Evolutionary conservation across 345 rosid species (phyloP), one percentile per base, ranked within the genome.

Genomic region (Gossypium australe): DNA sequence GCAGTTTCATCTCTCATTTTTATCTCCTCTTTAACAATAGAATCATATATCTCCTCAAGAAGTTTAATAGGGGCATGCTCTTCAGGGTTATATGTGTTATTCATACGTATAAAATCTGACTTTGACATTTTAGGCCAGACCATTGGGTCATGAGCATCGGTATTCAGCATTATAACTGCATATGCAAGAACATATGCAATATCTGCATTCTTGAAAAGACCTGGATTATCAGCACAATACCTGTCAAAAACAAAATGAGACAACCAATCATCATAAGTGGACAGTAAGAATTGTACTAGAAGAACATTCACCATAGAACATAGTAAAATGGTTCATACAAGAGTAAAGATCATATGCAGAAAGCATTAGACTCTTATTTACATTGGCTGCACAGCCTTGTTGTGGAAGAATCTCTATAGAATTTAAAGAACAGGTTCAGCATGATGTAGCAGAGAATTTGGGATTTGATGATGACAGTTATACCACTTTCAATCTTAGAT

Each of bases 171-270:
- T 78, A 95, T 93, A 83, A 95, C 97, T 71, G 97, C 95, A 84
- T 95, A 95, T 74, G 98, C 99, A 80, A 95, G 99, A 83, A 95
- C 93, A 85, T 95, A 95, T 65, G 99, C 99, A 73, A 98, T 93
- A 75, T 93, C 99, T 71, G 99, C 97, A 84, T 93, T 93, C 85
- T 88, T 89, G 83, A 92, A 91, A 69, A 93, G 93, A 75, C 88
- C 97, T 18, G 97, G 97, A 79, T 95, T 93, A 81, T 93, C 90
- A 76, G 97, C 94, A 80, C 97, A 92, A 84, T 91, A 95, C 85
- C 99, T 95, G 90, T 86, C 73, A 78, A 65, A 82, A 52, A 80
- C 61, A 72, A 79, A 10, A 84, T 66, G 72, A 24, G 34, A 78
- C 43, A 34, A 72, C 68, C 48, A 75, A 59, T 60, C 71, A 11